Evolutionary conservation across 1,284 basidiomycete genomes (phyloP).

Genomic region (Austroboletus niveus): DNA sequence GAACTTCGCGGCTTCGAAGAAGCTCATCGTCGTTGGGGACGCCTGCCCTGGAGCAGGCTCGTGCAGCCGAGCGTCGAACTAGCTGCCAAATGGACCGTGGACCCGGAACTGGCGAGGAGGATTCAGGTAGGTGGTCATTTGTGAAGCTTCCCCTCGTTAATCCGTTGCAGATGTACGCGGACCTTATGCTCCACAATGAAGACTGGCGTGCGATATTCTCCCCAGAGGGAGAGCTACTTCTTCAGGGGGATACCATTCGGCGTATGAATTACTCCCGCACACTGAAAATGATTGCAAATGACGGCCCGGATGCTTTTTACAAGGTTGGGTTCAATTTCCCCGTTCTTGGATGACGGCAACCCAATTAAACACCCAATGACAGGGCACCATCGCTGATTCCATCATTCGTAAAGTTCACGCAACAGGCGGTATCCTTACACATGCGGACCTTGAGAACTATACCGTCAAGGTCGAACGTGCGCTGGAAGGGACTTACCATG

Average conservation of each 20-base stretch:
- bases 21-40: conserved; percentile 79
- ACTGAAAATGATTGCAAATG: conserved; percentile 59
- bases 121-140: conserved; percentile 54
- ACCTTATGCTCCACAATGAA: conserved; percentile 71
- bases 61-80: conserved; percentile 75
- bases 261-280: conserved; percentile 71
- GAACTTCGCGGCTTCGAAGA: conserved; percentile 83
- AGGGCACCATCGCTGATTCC: conserved; percentile 76
- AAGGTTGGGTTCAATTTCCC: conserved; percentile 43
- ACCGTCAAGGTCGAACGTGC: conserved; percentile 70
- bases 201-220: conserved; percentile 84
- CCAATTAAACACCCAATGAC: conserved; percentile 7
- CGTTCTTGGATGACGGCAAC: conserved; percentile 15
- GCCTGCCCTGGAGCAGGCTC: conserved; percentile 72
- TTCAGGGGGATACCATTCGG: conserved; percentile 71
- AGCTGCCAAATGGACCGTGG: conserved; percentile 77
- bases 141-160: conserved; percentile 10
- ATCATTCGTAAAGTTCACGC: conserved; percentile 64
- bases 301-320: conserved; percentile 76
- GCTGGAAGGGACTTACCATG: conserved; percentile 72
- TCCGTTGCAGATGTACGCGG: conserved; percentile 43
- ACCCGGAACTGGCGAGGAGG: conserved; percentile 68
- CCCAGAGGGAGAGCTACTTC: conserved; percentile 68
- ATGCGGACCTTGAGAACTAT: conserved; percentile 72
- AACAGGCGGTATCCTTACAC: conserved; percentile 78